Base-by-base conservation (phyloP, 164 flowering plant species). In the Kingdonia uniflora region DNA sequence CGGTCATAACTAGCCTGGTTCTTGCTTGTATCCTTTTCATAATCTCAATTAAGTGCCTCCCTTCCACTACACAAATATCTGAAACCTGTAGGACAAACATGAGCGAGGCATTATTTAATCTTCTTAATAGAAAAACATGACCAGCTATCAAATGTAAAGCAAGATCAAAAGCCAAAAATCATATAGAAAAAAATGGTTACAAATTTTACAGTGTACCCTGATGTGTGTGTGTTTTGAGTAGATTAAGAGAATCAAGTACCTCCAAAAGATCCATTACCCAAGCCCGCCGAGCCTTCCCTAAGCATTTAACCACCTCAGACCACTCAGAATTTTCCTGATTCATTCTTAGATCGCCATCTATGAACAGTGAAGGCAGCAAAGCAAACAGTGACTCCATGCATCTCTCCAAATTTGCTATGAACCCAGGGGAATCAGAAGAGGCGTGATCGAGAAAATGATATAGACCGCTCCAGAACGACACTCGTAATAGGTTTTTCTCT, bases 381-480 rank as follows among this genome's bases (percentile, higher is more conserved):
- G 62, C 24, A 65, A 89, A 88, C 49, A 94, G 76, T 52, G 77
- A 60, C 62, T 71, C 75, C 80, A 86, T 78, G 81, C 87, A 84
- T 52, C 65, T 80, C 53, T 79, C 84, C 65, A 94, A 40, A 42
- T 61, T 65, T 22, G 68, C 47, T 33, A 71, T 35, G 65, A 76
- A 72, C 56, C 63, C 76, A 19, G 57, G 33, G 22, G 71, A 65
- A 29, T 72, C 76, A 42, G 55, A 53, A 56, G 76, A 67, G 47
- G 67, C 65, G 59, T 71, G 80, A 48, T 68, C 61, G 16, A 84
- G 67, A 68, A 83, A 78, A 33, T 57, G 61, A 47, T 38, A 40
- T 37, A 92, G 69, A 65, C 99, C 97, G 52, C 76, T 84, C 97
- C 99, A 94, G 71, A 82, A 81, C 15, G 90, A 82, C 54, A 71